Conservation (phyloP, 768 basidiomycete genomes). For the Coprinopsis strossmayeri region DNA sequence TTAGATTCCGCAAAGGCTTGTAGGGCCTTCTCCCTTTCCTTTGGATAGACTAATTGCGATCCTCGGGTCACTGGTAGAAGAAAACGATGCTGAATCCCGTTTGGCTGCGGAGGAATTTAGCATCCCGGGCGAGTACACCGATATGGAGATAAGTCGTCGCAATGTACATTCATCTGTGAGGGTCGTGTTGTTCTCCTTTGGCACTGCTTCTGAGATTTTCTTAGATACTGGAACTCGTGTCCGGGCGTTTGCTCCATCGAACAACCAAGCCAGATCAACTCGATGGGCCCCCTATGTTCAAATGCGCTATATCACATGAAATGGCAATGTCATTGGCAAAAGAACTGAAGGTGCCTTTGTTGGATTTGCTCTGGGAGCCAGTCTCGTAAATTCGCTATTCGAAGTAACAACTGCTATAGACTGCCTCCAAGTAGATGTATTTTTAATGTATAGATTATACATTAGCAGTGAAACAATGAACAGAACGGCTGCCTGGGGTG, state of each 20-base stretch:
- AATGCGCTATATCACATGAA: conserved; percentile 64
- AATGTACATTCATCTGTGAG: conserved; percentile 30
- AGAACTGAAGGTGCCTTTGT: conserved; percentile 51
- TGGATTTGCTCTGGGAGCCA: conserved; percentile 68
- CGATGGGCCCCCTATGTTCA: conserved; percentile 68
- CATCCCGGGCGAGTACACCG: conserved; percentile 65
- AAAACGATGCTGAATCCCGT: conserved; percentile 53
- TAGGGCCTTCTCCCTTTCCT: conserved; percentile 74
- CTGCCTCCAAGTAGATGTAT: too few relatives aligned
- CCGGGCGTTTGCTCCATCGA: conserved; percentile 61
- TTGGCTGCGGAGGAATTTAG: conserved; percentile 39
- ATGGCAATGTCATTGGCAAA: conserved; percentile 48
- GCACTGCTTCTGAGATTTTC: neutral
- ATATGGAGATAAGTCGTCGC: conserved; percentile 63
- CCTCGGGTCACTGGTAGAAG: conserved; percentile 69
- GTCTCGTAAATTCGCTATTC: too few relatives aligned
- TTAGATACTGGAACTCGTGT: conserved; percentile 62
- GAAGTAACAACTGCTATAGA: too few relatives aligned
- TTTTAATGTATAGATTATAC: too few relatives aligned
- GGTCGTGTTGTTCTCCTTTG: neutral
- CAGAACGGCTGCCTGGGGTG: too few relatives aligned
- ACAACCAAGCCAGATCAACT: conserved; percentile 54
- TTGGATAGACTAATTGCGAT: conserved; percentile 78
- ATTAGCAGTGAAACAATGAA: too few relatives aligned
- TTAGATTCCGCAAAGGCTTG: conserved; percentile 68